Base-by-base conservation (phyloP, 2,329 filamentous ascomycete genomes). In the Colletotrichum sp. region DNA sequence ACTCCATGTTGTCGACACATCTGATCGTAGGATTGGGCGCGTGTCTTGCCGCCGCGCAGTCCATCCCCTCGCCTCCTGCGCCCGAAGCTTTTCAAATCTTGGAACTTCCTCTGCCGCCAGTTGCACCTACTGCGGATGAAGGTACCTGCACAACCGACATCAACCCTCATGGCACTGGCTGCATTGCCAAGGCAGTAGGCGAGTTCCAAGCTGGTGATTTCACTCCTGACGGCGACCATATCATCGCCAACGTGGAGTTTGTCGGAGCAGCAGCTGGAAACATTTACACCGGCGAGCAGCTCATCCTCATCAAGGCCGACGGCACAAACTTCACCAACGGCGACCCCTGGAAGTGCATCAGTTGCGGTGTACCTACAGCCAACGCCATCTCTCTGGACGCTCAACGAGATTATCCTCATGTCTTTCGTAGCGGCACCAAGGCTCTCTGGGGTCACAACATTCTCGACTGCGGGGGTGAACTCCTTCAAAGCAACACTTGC, bases 301-400 rank as follows among this genome's bases (percentile, higher is more conserved):
- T 88, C 6, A 82, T 89, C 36, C 74, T 88, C 7, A 80, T 88
- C 76, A 88, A 87, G 76, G 76, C 84, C 0, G 84, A 88, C 71
- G 83, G 83, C 5, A 84, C 80, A 6, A 82, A 74, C 0, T 89
- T 89, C 70, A 65, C 80, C 5, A 87, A 86, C 67, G 87, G 87
- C 0, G 86, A 88, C 74, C 68, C 83, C 0, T 89, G 87, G 86
- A 89, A 87, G 77, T 89, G 87, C 70, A 70, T 89, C 6, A 88
- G 82, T 55, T 89, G 87, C 68, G 86, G 84, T 5, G 81, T 88
- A 0, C 82, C 84, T 0, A 73, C 72, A 5, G 78, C 79, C 39
- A 85, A 87, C 60, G 78, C 81, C 7, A 61, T 78, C 3, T 80
- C 80, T 13, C 66, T 79, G 6, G 72, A 77, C 19, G 68, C 76